phyloP scores from a whole-genome alignment of 108 stramenopile genomes.

The Stephanodiscus triporus region DNA sequence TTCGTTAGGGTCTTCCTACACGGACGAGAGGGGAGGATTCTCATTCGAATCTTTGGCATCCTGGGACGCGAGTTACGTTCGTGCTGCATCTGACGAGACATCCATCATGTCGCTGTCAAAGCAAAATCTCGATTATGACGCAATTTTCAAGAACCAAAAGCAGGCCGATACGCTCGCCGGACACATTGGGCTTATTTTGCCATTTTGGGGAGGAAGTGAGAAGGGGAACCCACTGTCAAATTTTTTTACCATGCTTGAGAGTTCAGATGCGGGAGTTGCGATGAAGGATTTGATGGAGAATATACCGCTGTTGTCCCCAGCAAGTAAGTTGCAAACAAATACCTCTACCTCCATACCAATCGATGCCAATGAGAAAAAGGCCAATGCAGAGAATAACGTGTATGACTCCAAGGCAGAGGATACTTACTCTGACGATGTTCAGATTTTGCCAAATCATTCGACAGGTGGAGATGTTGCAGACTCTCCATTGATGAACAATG shows the following conservation, averaged over 20 bases:
- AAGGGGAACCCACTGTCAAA: not conserved
- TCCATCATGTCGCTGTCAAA: constrained; percentile 18
- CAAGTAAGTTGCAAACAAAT: not conserved
- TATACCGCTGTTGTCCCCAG: not conserved
- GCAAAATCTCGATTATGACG: constrained; percentile 8
- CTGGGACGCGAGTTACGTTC: constrained; percentile 6
- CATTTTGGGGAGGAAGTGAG: constrained; percentile 15
- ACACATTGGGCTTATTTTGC: constrained; percentile 43
- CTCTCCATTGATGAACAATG: too few species aligned
- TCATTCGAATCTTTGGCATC: not conserved
- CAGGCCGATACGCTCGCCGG: constrained; percentile 24
- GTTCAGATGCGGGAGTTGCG: not conserved
- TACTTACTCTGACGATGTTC: too few species aligned
- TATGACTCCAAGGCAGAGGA: too few species aligned
- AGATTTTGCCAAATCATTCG: too few species aligned
- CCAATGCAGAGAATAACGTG: too few species aligned
- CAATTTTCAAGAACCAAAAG: constrained; percentile 8
- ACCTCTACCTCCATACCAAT: not conserved
- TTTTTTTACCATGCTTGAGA: not conserved
- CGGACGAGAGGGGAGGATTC: not conserved
- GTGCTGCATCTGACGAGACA: constrained; percentile 19
- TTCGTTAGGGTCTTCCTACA: too few species aligned
- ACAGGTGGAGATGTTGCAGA: too few species aligned
- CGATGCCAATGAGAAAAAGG: not conserved
- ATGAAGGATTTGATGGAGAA: not conserved